Evolutionary conservation across 2,329 filamentous ascomycete species (phyloP), one percentile per base, ranked within the genome.

Genomic region (Aaosphaeria arxii): DNA sequence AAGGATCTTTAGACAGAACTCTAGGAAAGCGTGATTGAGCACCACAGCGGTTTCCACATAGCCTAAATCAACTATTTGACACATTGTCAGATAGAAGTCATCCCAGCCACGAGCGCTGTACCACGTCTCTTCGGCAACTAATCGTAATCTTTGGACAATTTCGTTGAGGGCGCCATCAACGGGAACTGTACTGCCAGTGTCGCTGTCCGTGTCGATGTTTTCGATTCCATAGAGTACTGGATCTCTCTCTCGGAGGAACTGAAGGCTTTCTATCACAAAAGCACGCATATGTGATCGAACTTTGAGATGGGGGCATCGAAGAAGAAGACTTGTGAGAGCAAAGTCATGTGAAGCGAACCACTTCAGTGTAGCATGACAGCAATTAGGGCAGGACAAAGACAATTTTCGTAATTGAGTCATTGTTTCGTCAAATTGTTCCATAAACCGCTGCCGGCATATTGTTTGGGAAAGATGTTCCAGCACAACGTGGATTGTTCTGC

Each of bases 381-480:
- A 87, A 11, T 45, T 76, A 60, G 61, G 42, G 42, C 67, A 71
- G 24, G 75, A 71, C 51, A 80, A 83, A 13, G 82, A 77, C 33
- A 81, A 74, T 17, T 73, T 73, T 9, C 73, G 69, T 11, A 87
- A 62, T 29, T 83, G 72, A 2, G 64, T 62, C 44, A 82, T 74
- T 45, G 87, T 81, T 6, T 71, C 64, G 1, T 79, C 75, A 35
- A 88, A 84, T 39, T 87, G 81, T 0, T 84, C 79, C 2, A 81
- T 63, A 38, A 91, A 87, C 64, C 87, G 89, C 4, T 82, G 78
- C 48, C 89, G 82, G 41, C 86, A 82, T 9, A 88, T 80, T 39
- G 95, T 78, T 62, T 92, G 87, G 56, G 91, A 87, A 35, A 95
- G 71, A 56, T 92, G 88, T 44, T 80, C 76, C 3, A 88, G 63